Percentiles rank a stretch among this genome's conserved stretches.
phyloP scores from a whole-genome alignment of 148 eudicot species.

The Silene conica region DNA sequence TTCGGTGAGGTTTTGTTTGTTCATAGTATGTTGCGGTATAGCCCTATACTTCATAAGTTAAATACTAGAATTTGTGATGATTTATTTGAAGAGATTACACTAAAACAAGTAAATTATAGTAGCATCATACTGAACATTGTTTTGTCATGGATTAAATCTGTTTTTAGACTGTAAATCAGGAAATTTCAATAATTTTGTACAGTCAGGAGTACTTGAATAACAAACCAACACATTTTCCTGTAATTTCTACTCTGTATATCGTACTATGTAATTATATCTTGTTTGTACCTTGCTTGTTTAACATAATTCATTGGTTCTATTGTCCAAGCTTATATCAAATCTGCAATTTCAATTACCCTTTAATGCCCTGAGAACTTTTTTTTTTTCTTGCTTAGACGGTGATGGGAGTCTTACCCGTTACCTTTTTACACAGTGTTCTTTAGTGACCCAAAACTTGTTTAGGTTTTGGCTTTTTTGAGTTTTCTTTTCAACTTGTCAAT shows the following conservation, averaged over 20 bases:
- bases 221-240: background rate
- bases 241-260: background rate
- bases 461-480: background rate
- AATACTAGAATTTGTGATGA: background rate
- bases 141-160: slow-evolving; percentile 3
- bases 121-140: slow-evolving; percentile 11
- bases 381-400: too few relatives aligned
- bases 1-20: slow-evolving; percentile 45
- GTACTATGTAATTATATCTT: background rate
- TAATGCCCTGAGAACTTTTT: background rate
- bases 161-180: slow-evolving; percentile 1
- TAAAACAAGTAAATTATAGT: background rate
- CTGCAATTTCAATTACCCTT: background rate
- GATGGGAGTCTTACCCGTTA: too few relatives aligned
- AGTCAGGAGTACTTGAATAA: slow-evolving; percentile 18
- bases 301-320: background rate
- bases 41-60: slow-evolving; percentile 2
- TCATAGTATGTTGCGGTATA: slow-evolving; percentile 1
- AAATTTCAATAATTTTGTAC: slow-evolving; percentile 17
- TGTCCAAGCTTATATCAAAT: background rate
- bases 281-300: background rate
- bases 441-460: background rate
- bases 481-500: too few relatives aligned
- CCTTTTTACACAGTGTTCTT: background rate
- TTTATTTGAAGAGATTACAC: background rate